Evolutionary conservation across 345 rosid species (phyloP), one percentile per base, ranked within the genome.

Genomic region (Populus euphratica): DNA sequence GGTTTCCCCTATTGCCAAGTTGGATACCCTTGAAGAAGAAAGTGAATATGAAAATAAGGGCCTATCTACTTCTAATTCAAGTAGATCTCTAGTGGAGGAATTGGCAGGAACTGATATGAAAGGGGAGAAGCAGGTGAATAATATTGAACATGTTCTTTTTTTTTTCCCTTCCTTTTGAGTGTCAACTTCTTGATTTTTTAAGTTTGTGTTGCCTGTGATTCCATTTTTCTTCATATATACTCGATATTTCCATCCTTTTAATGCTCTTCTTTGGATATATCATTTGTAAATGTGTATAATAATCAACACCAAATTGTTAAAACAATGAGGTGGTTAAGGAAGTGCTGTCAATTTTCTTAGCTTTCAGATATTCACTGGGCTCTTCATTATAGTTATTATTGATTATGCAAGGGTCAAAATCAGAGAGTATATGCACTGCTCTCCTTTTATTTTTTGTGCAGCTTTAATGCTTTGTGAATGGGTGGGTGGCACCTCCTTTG

Each of bases 11-110:
- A 31, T 72, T 78, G 76, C 84, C 69, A 86, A 89, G 81, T 78
- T 91, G 76, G 86, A 85, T 76, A 76, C 84, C 65, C 81, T 88
- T 69, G 86, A 89, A 54, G 97, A 80, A 78, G 94, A 86, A 70
- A 85, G 80, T 83, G 92, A 86, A 79, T 84, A 82, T 75, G 89
- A 87, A 76, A 84, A 73, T 77, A 84, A 86, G 81, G 88, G 87
- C 83, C 18, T 70, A 63, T 90, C 84, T 49, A 81, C 87, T 68
- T 72, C 82, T 78, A 83, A 83, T 78, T 86, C 94, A 68, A 83
- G 86, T 70, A 75, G 69, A 71, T 89, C 89, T 38, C 33, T 38
- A 4, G 66, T 2, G 77, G 88, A 89, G 75, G 90, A 87, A 80
- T 64, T 72, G 54, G 72, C 72, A 73, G 78, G 83, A 76, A 81